phyloP scores from a whole-genome alignment of 192 early-diverging fungal genomes.

The Backusella australiensis region DNA sequence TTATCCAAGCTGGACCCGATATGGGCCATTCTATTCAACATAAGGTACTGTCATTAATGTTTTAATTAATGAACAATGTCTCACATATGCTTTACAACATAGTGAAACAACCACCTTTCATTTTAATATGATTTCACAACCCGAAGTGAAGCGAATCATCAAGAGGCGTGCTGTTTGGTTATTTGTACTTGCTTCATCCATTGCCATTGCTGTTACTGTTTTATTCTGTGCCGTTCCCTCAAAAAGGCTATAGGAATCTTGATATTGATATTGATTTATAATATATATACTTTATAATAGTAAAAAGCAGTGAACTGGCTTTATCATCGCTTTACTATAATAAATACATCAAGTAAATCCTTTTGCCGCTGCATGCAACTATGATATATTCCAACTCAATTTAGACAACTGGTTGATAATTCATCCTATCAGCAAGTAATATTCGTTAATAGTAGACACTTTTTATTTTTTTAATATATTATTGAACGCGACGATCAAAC shows the following conservation, averaged over 20 bases:
- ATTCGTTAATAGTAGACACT: not conserved
- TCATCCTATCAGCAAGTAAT: not conserved
- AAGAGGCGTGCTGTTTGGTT: conserved; percentile 29
- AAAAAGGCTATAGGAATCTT: conserved; percentile 13
- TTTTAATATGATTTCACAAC: conserved; percentile 32
- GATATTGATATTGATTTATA: not conserved
- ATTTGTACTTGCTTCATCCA: conserved; percentile 2
- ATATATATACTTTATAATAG: not conserved
- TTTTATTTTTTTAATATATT: not conserved
- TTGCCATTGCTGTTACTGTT: conserved; percentile 21
- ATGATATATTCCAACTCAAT: too few relatives aligned
- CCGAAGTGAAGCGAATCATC: conserved; percentile 22
- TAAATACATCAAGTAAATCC: too few relatives aligned
- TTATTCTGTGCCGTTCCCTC: conserved; percentile 33
- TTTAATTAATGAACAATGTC: not conserved
- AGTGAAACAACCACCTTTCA: conserved; percentile 38
- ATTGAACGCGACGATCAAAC: not conserved
- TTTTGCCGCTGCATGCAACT: too few relatives aligned
- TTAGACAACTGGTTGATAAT: too few relatives aligned
- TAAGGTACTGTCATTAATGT: conserved; percentile 15
- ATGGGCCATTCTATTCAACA: conserved; percentile 34
- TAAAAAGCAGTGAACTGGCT: too few relatives aligned
- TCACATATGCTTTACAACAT: not conserved
- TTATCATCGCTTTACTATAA: too few relatives aligned
- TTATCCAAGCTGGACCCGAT: conserved; percentile 36